A percentile compares a stretch with the other conserved stretches of the same genome.
These are phyloP conservation scores for Lepidium aucheri DNA, from an alignment of 345 rosid species.

Conservation along the genomic window DNA sequence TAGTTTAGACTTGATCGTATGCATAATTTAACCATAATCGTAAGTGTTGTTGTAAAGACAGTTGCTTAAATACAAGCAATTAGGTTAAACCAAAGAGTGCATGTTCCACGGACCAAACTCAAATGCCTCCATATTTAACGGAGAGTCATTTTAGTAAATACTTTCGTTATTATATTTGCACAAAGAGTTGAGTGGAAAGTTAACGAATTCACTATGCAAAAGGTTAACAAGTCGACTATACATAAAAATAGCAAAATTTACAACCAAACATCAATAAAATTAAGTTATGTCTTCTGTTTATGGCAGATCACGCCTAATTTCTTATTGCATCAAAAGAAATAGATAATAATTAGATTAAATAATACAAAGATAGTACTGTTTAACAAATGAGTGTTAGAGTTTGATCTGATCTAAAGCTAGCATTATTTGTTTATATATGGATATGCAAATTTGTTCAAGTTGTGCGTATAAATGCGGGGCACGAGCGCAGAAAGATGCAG, in stretches of 20 bases:
- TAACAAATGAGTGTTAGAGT: no score
- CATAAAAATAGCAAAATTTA: neutral
- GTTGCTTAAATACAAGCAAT: neutral
- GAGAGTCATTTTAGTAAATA: neutral
- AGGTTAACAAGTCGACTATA: neutral
- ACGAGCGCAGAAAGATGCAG: neutral
- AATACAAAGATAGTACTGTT: no score
- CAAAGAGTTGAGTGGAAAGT: neutral
- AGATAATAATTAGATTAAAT: no score
- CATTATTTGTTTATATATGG: neutral
- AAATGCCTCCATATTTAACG: neutral
- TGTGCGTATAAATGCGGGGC: neutral
- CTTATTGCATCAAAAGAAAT: neutral
- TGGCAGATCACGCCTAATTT: neutral
- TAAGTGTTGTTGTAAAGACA: neutral
- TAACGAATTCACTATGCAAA: neutral
- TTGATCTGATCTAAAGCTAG: neutral
- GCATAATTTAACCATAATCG: neutral
- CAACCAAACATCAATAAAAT: neutral
- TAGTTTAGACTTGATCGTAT: no score
- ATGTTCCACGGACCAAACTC: neutral
- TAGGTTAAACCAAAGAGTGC: neutral
- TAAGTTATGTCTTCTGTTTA: neutral
- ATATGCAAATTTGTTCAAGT: neutral
- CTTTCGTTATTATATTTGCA: neutral